Percentiles rank a stretch among this genome's conserved stretches.
These are phyloP conservation scores for Hortaea werneckii DNA, from an alignment of 2,329 filamentous ascomycete genomes.

Conservation along the genomic window DNA sequence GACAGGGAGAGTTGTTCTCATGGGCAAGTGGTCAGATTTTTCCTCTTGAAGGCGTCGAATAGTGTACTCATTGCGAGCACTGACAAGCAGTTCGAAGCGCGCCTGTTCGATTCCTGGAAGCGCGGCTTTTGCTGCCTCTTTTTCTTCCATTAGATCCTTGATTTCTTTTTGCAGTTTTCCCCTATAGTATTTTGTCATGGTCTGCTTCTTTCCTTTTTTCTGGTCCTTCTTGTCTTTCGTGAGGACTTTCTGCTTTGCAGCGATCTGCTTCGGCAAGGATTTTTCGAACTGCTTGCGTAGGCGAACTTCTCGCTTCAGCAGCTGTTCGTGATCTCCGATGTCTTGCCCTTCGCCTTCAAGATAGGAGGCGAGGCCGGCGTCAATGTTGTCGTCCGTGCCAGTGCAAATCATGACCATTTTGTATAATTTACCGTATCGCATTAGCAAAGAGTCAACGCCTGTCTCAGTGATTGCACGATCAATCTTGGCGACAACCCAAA, in stretches of 20 bases:
- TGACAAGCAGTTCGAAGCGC: slow-evolving; percentile 8
- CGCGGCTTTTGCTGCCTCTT: not conserved
- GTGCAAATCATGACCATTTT: slow-evolving; percentile 15
- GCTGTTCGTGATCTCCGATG: not conserved
- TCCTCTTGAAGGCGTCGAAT: slow-evolving; percentile 3
- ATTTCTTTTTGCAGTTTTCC: not conserved
- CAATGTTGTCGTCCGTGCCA: slow-evolving; percentile 10
- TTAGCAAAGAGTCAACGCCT: slow-evolving; percentile 7
- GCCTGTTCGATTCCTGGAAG: too few species aligned
- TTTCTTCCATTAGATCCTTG: slow-evolving; percentile 1
- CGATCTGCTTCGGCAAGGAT: slow-evolving; percentile 1
- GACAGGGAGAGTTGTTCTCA: slow-evolving; percentile 4
- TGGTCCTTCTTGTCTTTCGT: too few species aligned
- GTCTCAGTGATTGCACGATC: slow-evolving; percentile 11
- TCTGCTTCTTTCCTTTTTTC: too few species aligned
- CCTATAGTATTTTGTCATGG: not conserved
- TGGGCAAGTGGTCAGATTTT: slow-evolving; percentile 6
- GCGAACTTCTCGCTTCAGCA: slow-evolving; percentile 3
- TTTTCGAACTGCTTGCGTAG: slow-evolving; percentile 3
- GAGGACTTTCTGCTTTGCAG: slow-evolving; percentile 1
- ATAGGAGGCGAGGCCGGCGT: slow-evolving; percentile 4
- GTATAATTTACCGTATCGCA: slow-evolving; percentile 12
- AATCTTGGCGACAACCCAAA: slow-evolving; percentile 14
- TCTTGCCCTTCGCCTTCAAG: slow-evolving; percentile 5
- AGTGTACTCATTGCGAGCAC: slow-evolving; percentile 10